Base-by-base conservation (phyloP, 495 filamentous ascomycete species). In the Xylaria nigripes region DNA sequence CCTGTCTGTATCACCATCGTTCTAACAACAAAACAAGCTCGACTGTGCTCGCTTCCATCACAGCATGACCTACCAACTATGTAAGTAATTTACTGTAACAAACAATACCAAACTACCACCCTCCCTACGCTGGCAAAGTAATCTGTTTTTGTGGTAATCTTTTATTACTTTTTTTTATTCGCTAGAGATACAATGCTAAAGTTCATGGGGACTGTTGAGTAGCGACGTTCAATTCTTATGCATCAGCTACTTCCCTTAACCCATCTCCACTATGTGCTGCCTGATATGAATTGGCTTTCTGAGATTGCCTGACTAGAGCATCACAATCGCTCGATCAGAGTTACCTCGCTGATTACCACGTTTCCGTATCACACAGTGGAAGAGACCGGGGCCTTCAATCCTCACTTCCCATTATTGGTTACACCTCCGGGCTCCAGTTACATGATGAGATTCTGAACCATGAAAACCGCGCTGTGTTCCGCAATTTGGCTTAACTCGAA, bases 141-240 rank as follows among this genome's bases (percentile, higher is more conserved):
- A 12, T 40, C 12, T 12, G 4, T 21, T 46, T 46, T n/a, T 46
- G 25, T 52, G 27, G 32, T 52, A 25, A 32, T 44, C n/a, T 44
- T 45, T 24, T 27, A 24, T 23, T 22, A 41, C 42, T 29, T 52
- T 22, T 52, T 24, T 30, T 48, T 54, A 25, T 48, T 55, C 27
- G 45, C 45, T 55, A 55, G 38, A 55, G 52, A 55, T 55, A 55
- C 52, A 55, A 19, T 25, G 38, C 19, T 34, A 34, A 18, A 54
- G 44, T 21, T 25, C 24, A 10, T 36, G 32, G 52, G 52, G 34
- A 34, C 16, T 36, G 38, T 55, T 13, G 21, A 22, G 53, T 36
- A 50, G 53, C 27, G 42, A 18, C 32, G 29, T 45, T 45, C 36
- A 25, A 7, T 55, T 50, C 21, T 49, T 21, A 19, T 24, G 48